Percentiles rank a stretch among this genome's conserved stretches.
These are phyloP conservation scores for Baorangia bicolor DNA, from an alignment of 768 basidiomycete species.

Conservation along the genomic window DNA sequence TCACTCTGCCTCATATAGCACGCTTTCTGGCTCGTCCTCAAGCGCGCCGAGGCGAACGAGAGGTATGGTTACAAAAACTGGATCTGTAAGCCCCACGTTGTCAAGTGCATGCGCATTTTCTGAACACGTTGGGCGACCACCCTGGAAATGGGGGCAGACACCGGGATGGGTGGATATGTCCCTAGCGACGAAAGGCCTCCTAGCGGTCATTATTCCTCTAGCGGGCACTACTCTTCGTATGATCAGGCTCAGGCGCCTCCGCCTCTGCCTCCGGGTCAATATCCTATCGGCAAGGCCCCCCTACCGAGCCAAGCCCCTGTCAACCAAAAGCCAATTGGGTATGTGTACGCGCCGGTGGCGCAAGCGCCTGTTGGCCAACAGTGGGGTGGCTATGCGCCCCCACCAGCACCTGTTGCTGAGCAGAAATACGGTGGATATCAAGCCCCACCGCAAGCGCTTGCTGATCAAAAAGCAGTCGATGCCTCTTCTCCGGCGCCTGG, in stretches of 20 bases:
- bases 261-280: not conserved
- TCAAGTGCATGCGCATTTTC: too few relatives aligned
- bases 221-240: not conserved
- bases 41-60: constrained; percentile 77
- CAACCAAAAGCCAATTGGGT: constrained; percentile 4
- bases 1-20: constrained; percentile 41
- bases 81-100: constrained; percentile 17
- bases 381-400: not conserved
- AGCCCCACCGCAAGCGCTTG: not conserved
- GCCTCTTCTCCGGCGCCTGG: not conserved
- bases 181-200: not conserved
- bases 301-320: not conserved
- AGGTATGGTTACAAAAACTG: constrained; percentile 27
- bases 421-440: not conserved
- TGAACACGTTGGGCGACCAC: not conserved
- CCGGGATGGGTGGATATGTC: constrained; percentile 22
- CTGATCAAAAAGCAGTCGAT: constrained; percentile 4
- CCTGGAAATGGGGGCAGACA: constrained; percentile 5
- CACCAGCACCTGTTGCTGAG: not conserved
- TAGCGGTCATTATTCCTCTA: not conserved
- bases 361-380: not conserved
- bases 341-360: not conserved
- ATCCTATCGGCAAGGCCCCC: not conserved
- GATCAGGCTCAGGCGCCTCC: not conserved
- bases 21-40: constrained; percentile 85